Evolutionary conservation across 2,329 filamentous ascomycete genomes (phyloP), one percentile per base, ranked within the genome.

Genomic region (Thielaviopsis ethacetica): DNA sequence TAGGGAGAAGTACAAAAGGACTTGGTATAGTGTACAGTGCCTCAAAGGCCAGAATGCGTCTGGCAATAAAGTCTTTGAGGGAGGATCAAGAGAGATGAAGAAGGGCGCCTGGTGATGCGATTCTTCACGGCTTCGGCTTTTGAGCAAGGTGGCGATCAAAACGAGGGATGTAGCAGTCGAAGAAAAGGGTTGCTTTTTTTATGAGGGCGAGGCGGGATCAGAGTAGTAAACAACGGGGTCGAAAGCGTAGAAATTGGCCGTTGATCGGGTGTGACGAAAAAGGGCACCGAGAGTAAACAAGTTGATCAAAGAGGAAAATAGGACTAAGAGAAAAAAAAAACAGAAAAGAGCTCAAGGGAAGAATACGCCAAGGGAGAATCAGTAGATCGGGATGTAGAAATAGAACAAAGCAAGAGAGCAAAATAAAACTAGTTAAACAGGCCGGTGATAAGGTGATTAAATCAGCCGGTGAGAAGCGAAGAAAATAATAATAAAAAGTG

Each of bases 1-100:
- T 55, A 56, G 54, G 49, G 57, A 53, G 49, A 59, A 62, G 54
- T 58, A 62, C 60, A 58, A 59, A 62, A 47, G 56, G 56, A 58
- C 59, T 57, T 21, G 15, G 34, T 58, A 53, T 61, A 59, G 49
- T 53, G 51, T 38, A 50, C 27, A 53, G 41, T 24, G 26, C 19
- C 50, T 47, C 19, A 24, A 21, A 49, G 38, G 5, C 21, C 59
- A 57, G 41, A 60, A 60, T 60, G 59, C 17, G 51, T 19, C 55
- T 26, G 49, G 55, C 59, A 61, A 61, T 61, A 61, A 56, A 61
- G 53, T 53, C 30, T 57, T 38, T 15, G 51, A 60, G 58, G 55
- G 54, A 54, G 44, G 54, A 38, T 38, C 49, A 57, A 59, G 53
- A 54, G 60, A 58, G 61, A 62, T 57, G 55, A 44, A 54, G 52